Percentiles rank a stretch among this genome's conserved stretches.
phyloP scores from a whole-genome alignment of 768 basidiomycete genomes.

The Mrakia gelida region DNA sequence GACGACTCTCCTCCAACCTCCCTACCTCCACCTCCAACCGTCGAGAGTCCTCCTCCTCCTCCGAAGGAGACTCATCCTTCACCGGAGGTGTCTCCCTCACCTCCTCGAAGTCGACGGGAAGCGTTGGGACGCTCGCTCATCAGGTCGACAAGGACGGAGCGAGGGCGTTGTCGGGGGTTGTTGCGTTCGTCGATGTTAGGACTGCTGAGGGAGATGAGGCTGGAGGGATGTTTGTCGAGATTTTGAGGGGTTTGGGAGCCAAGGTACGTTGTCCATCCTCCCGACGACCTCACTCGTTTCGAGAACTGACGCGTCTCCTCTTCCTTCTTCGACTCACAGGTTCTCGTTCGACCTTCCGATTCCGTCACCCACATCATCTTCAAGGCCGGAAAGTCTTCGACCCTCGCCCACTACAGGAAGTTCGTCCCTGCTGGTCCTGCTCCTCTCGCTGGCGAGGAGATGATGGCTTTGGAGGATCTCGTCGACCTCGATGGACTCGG shows the following conservation, averaged over 20 bases:
- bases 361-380: constrained; percentile 44
- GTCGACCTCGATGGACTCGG: not conserved
- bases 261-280: constrained; percentile 52
- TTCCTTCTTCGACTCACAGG: constrained; percentile 33
- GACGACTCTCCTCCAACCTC: not conserved
- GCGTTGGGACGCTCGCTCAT: constrained; percentile 25
- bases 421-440: constrained; percentile 19
- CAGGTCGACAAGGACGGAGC: not conserved
- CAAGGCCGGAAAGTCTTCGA: constrained; percentile 43
- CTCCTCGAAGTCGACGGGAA: constrained; percentile 19
- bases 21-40: not conserved
- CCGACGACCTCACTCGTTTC: not conserved
- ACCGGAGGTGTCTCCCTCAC: constrained; percentile 13
- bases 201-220: constrained; percentile 74
- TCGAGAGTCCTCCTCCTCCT: constrained; percentile 1
- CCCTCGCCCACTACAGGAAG: constrained; percentile 42
- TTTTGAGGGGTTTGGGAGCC: constrained; percentile 74
- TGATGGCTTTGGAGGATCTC: constrained; percentile 10
- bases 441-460: not conserved
- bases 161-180: constrained; percentile 58
- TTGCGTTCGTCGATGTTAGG: constrained; percentile 77
- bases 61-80: constrained; percentile 8
- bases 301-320: not conserved
- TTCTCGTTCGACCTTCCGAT: constrained; percentile 41
- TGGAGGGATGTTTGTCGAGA: constrained; percentile 72